Percentiles rank a stretch among this genome's conserved stretches.
Evolutionary conservation across 2,329 filamentous ascomycete genomes (phyloP).

Genomic region (Ceratocystis diversiconidia): DNA sequence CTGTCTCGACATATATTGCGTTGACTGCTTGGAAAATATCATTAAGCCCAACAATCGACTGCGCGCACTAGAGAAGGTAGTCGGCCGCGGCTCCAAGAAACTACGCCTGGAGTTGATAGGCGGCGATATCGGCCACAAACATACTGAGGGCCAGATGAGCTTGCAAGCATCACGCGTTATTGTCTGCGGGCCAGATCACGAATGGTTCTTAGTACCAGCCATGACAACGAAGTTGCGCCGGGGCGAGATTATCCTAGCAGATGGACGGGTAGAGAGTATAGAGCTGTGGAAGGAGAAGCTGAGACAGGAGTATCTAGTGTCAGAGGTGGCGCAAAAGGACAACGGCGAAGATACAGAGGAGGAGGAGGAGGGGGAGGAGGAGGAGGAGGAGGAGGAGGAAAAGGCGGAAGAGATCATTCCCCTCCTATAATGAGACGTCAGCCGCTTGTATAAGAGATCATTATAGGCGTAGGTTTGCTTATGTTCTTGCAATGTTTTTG

Average conservation of each 20-base stretch:
- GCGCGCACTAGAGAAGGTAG: conserved; percentile 20
- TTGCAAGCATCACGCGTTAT: conserved; percentile 23
- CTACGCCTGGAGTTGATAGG: conserved; percentile 20
- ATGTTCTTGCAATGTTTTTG: background rate
- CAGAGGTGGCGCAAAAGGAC: background rate
- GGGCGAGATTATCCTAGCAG: conserved; percentile 28
- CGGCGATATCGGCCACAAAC: conserved; percentile 17
- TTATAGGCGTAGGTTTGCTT: background rate
- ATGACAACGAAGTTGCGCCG: conserved; percentile 26
- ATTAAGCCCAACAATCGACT: conserved; percentile 19
- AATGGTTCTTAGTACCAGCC: conserved; percentile 29
- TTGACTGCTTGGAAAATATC: conserved; percentile 24
- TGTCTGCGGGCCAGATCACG: conserved; percentile 27
- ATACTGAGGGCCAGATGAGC: conserved; percentile 22
- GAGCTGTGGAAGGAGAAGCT: conserved; percentile 27
- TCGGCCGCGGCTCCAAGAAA: conserved; percentile 22
- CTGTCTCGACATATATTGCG: conserved; percentile 30
- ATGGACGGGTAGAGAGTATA: conserved; percentile 25
- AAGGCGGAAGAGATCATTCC: background rate
- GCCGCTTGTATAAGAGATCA: too few species aligned
- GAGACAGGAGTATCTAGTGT: conserved; percentile 18
- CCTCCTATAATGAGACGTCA: background rate
- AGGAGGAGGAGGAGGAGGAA: background rate
- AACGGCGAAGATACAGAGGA: background rate
- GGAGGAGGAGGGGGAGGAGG: background rate